These are phyloP conservation scores for Hirschfeldia incana DNA, from an alignment of 345 rosid genomes.

Conservation along the genomic window DNA sequence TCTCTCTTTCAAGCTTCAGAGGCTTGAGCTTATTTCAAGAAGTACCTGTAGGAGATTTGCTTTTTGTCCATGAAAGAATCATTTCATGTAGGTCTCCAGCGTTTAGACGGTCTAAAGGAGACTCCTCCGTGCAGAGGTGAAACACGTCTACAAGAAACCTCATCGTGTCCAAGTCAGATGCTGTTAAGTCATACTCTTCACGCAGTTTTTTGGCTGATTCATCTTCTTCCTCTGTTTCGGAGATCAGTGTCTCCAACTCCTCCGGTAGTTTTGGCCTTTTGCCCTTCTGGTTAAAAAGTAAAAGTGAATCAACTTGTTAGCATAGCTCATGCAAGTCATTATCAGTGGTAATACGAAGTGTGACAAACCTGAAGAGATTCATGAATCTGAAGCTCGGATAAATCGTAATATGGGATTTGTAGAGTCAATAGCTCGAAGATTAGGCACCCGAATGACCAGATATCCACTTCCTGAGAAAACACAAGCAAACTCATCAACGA, in stretches of 20 bases:
- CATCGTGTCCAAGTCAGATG: conserved; percentile 50
- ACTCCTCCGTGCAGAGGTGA: conserved; percentile 62
- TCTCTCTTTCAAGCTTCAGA: conserved; percentile 22
- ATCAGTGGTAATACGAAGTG: not conserved
- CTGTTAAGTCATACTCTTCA: conserved; percentile 42
- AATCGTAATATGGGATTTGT: conserved; percentile 65
- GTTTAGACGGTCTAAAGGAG: conserved; percentile 66
- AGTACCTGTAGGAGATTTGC: conserved; percentile 14
- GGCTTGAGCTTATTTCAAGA: conserved; percentile 20
- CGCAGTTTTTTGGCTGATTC: conserved; percentile 32
- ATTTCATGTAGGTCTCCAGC: conserved; percentile 59
- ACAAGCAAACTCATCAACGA: conserved; percentile 25
- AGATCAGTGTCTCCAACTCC: conserved; percentile 54
- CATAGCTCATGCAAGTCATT: not conserved
- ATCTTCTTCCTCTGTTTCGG: conserved; percentile 38
- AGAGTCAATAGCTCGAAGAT: conserved; percentile 84
- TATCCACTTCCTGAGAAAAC: conserved; percentile 79
- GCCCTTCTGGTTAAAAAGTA: conserved; percentile 56
- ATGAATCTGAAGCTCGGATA: conserved; percentile 61
- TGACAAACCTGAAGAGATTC: conserved; percentile 68
- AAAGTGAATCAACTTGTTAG: not conserved
- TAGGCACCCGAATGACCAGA: conserved; percentile 96
- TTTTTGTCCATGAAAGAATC: conserved; percentile 39
- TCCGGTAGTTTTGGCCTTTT: conserved; percentile 66
- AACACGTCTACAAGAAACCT: conserved; percentile 71